phyloP scores from a whole-genome alignment of 345 rosid species.

The Brassica carinata region DNA sequence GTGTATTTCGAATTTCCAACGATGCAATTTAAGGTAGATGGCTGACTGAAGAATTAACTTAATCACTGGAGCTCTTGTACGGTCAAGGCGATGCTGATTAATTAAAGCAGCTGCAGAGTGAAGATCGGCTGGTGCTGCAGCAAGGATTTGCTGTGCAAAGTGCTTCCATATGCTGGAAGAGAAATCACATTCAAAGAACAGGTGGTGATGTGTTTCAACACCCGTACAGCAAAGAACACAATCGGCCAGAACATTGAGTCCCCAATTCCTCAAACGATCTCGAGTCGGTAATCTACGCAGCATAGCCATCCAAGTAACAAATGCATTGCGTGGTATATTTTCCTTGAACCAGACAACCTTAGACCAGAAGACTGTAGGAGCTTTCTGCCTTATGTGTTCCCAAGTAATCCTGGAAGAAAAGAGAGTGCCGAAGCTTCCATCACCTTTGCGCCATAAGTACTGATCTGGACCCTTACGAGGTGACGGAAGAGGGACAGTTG shows the following conservation, averaged over 20 bases:
- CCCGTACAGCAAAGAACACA: too few species aligned
- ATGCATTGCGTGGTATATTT: neutral
- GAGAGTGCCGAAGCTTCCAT: neutral
- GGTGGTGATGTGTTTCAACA: too few species aligned
- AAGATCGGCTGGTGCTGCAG: neutral
- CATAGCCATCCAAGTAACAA: neutral
- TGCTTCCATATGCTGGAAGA: neutral
- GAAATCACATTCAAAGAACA: too few species aligned
- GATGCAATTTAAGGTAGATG: neutral
- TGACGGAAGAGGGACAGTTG: too few species aligned
- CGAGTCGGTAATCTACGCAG: neutral
- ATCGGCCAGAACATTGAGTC: too few species aligned
- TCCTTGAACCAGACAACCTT: neutral
- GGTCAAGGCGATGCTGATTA: neutral
- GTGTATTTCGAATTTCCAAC: slow-evolving; percentile 18
- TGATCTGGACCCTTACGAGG: neutral
- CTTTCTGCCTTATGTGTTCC: too few species aligned
- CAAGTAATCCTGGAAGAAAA: neutral
- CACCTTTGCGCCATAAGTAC: neutral
- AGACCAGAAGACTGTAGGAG: neutral
- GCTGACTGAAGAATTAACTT: neutral
- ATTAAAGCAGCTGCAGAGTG: neutral
- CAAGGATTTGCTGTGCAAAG: neutral
- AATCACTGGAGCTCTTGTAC: neutral
- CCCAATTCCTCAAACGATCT: neutral